phyloP scores from a whole-genome alignment of 352 stramenopile genomes.

The Globisporangium perplexum region DNA sequence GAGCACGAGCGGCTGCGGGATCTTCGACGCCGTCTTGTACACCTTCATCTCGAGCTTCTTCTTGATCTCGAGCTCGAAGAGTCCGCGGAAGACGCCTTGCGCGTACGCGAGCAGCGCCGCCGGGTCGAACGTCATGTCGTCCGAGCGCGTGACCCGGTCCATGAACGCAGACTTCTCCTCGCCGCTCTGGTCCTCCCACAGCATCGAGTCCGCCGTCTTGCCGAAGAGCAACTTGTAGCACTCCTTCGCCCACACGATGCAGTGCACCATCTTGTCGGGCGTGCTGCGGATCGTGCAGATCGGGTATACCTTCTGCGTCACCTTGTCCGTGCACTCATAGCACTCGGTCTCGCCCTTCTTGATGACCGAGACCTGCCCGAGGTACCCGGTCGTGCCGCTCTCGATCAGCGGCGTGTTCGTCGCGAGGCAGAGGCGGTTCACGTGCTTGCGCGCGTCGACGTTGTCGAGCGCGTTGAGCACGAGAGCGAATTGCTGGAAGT shows the following conservation, averaged over 20 bases:
- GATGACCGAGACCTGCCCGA: slow-evolving; percentile 98
- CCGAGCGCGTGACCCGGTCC: slow-evolving; percentile 47
- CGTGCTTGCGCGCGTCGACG: slow-evolving; percentile 96
- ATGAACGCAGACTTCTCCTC: slow-evolving; percentile 88
- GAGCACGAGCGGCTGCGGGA: slow-evolving; percentile 74
- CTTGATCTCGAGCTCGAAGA: slow-evolving; percentile 96
- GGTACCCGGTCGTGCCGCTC: slow-evolving; percentile 97
- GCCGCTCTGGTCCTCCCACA: slow-evolving; percentile 87
- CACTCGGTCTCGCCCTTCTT: slow-evolving; percentile 96
- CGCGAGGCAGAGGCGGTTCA: slow-evolving; percentile 98
- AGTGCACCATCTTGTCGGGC: slow-evolving; percentile 99
- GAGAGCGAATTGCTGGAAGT: slow-evolving; percentile 95
- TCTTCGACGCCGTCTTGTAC: slow-evolving; percentile 95
- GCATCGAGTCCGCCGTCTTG: slow-evolving; percentile 90
- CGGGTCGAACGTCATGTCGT: slow-evolving; percentile 35
- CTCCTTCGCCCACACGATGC: slow-evolving; percentile 98
- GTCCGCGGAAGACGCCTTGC: slow-evolving; percentile 67
- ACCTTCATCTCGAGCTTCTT: slow-evolving; percentile 95
- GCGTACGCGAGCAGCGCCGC: slow-evolving; percentile 58
- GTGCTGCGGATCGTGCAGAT: slow-evolving; percentile 99
- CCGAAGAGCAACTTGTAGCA: slow-evolving; percentile 88
- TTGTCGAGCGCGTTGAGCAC: slow-evolving; percentile 99
- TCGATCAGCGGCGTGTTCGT: slow-evolving; percentile 91
- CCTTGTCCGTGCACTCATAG: slow-evolving; percentile 97
- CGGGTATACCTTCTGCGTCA: slow-evolving; percentile 97